Base-by-base conservation (phyloP, 2,329 filamentous ascomycete species). In the Daldinia sp. region DNA sequence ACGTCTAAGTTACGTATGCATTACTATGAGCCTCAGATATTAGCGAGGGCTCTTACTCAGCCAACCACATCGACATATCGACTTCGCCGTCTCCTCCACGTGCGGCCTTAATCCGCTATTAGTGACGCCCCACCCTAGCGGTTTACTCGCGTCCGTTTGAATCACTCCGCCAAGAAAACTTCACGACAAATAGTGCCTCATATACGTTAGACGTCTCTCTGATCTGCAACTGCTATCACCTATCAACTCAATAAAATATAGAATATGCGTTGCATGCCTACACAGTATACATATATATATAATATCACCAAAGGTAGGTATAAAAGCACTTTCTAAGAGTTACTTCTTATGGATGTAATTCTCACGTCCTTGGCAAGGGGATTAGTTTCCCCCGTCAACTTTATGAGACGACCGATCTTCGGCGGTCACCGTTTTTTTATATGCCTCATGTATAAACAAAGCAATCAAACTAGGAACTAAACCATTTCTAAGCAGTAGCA, bases 121-220 rank as follows among this genome's bases (percentile, higher is more conserved):
- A 41, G 48, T 23, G 13, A 53, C 26, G 50, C 57, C 58, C 33
- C 42, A 37, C 28, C 23, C 23, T 20, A 15, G 13, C 30, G 51
- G 6, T 23, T 46, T 58, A 23, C 53, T 65, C 37, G 33, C 26
- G 23, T 59, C 59, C 26, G 65, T 70, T 66, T 66, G 61, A 63
- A 68, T 48, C 48, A n/a, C 63, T 56, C 39, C 12, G 60, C 66
- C 66, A 66, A 66, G 69, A 57, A 13, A 26, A 5, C 20, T 67
- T 64, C 53, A 60, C 66, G 56, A 71, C 66, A 60, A 44, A 3
- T 67, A 67, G 60, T 69, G 63, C 69, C 50, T 69, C 63, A 71
- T 28, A 59, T 18, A 51, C 13, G 51, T 54, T 54, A 12, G 30
- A 54, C 33, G 54, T 42, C 28, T 42, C 42, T 50, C 2, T 30